phyloP scores from a whole-genome alignment of 2,329 filamentous ascomycete species.

The Alternaria arbusti region DNA sequence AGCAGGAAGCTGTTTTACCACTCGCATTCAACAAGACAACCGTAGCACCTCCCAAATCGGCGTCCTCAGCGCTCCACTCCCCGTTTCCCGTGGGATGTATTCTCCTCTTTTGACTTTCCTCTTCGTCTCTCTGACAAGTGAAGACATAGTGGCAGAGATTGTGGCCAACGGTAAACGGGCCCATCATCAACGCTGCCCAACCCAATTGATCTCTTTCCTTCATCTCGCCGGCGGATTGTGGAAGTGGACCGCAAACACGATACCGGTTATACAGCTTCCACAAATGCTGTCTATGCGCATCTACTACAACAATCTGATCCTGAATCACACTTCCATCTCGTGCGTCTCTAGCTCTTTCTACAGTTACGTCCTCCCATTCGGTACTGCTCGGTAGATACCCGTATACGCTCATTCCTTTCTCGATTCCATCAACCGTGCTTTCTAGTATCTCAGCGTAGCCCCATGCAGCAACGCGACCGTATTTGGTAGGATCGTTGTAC shows the following conservation, averaged over 20 bases:
- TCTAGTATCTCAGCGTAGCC: slow-evolving; percentile 55
- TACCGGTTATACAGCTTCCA: slow-evolving; percentile 58
- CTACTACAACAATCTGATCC: slow-evolving; percentile 49
- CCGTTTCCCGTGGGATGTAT: slow-evolving; percentile 24
- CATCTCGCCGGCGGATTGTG: slow-evolving; percentile 3
- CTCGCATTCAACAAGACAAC: slow-evolving; percentile 30
- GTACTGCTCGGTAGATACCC: slow-evolving; percentile 56
- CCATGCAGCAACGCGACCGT: slow-evolving; percentile 59
- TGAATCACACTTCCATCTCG: slow-evolving; percentile 1
- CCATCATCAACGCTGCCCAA: slow-evolving; percentile 25
- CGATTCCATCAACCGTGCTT: slow-evolving; percentile 47
- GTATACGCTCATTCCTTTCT: slow-evolving; percentile 46
- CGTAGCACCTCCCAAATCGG: slow-evolving; percentile 19
- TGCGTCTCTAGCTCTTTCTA: slow-evolving; percentile 33
- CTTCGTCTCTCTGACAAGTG: slow-evolving; percentile 14
- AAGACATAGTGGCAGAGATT: slow-evolving; percentile 26
- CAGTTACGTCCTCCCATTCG: slow-evolving; percentile 47
- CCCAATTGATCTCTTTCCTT: slow-evolving; percentile 16
- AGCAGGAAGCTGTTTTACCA: slow-evolving; percentile 30
- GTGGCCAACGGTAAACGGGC: slow-evolving; percentile 24
- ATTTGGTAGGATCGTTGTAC: slow-evolving; percentile 48
- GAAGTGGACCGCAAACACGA: slow-evolving; percentile 15
- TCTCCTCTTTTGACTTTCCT: not conserved
- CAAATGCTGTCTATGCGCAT: slow-evolving; percentile 44
- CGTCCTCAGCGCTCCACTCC: slow-evolving; percentile 25